These are phyloP conservation scores for Verticillium zaregamsianum DNA, from an alignment of 2,329 filamentous ascomycete genomes.

Conservation along the genomic window DNA sequence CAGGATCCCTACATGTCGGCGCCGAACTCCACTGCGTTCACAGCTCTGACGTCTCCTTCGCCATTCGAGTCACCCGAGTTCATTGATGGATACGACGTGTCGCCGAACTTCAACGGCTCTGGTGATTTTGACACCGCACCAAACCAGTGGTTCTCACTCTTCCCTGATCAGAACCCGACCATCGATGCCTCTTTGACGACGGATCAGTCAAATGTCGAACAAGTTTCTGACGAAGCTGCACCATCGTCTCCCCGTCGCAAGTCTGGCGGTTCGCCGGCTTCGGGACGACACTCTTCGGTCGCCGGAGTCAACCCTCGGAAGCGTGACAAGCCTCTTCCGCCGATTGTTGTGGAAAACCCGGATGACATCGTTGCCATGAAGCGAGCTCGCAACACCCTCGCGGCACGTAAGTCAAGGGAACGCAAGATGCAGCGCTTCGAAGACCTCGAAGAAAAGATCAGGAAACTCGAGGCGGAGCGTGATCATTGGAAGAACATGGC, in stretches of 20 bases:
- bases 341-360: slow-evolving; percentile 72
- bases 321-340: slow-evolving; percentile 75
- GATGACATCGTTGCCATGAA: slow-evolving; percentile 77
- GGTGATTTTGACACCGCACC: slow-evolving; percentile 49
- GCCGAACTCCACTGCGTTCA: slow-evolving; percentile 77
- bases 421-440: slow-evolving; percentile 77
- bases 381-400: slow-evolving; percentile 88
- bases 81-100: slow-evolving; percentile 67
- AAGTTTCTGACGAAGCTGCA: slow-evolving; percentile 16
- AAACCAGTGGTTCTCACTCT: slow-evolving; percentile 68
- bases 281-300: slow-evolving; percentile 61
- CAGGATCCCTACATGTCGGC: slow-evolving; percentile 68
- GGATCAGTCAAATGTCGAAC: slow-evolving; percentile 28
- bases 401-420: slow-evolving; percentile 87
- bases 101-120: slow-evolving; percentile 66
- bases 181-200: slow-evolving; percentile 40
- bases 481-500: slow-evolving; percentile 62
- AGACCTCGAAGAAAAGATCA: slow-evolving; percentile 69
- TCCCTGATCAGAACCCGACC: slow-evolving; percentile 46
- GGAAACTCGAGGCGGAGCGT: slow-evolving; percentile 61
- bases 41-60: slow-evolving; percentile 82
- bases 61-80: slow-evolving; percentile 72
- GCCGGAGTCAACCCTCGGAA: slow-evolving; percentile 70
- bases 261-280: slow-evolving; percentile 38
- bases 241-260: slow-evolving; percentile 40